These are phyloP conservation scores for Crithidia thermophila DNA, from an alignment of 208 protist genomes.

Conservation along the genomic window DNA sequence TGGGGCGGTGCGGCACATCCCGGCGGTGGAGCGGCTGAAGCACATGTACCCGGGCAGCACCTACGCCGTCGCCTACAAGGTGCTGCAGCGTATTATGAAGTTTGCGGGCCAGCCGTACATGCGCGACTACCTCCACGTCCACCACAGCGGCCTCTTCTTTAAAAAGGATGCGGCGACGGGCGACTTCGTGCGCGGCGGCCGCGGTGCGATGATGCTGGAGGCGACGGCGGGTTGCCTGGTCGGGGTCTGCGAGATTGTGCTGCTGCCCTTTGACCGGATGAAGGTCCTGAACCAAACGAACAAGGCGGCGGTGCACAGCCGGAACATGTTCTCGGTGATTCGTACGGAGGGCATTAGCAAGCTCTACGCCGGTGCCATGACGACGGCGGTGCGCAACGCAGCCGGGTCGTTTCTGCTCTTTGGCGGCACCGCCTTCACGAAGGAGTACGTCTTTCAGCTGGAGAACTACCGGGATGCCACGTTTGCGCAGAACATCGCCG, in stretches of 20 bases:
- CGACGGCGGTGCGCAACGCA: constrained; percentile 67
- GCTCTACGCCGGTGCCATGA: constrained; percentile 59
- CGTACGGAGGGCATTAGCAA: constrained; percentile 40
- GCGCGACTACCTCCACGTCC: constrained; percentile 56
- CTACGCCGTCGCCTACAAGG: constrained; percentile 81
- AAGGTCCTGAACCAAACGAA: constrained; percentile 84
- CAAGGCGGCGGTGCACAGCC: constrained; percentile 39
- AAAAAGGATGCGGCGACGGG: constrained; percentile 14
- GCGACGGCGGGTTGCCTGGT: constrained; percentile 57
- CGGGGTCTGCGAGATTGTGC: constrained; percentile 58
- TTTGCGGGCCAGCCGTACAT: constrained; percentile 82
- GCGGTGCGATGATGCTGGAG: constrained; percentile 53
- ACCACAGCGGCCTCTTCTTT: constrained; percentile 47
- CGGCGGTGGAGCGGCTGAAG: constrained; percentile 39
- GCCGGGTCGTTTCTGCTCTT: constrained; percentile 74
- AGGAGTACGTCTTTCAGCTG: constrained; percentile 67
- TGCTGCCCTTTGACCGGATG: constrained; percentile 84
- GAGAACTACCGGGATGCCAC: constrained; percentile 68
- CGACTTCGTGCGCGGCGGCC: constrained; percentile 23
- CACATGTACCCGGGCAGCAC: constrained; percentile 77
- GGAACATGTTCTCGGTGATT: constrained; percentile 39
- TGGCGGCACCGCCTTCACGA: constrained; percentile 69
- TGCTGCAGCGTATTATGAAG: constrained; percentile 77
- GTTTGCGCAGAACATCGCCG: constrained; percentile 67
- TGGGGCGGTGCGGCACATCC: constrained; percentile 25